Evolutionary conservation across 78 protist species (phyloP).

Genomic region (Chrysochromulina parva): DNA sequence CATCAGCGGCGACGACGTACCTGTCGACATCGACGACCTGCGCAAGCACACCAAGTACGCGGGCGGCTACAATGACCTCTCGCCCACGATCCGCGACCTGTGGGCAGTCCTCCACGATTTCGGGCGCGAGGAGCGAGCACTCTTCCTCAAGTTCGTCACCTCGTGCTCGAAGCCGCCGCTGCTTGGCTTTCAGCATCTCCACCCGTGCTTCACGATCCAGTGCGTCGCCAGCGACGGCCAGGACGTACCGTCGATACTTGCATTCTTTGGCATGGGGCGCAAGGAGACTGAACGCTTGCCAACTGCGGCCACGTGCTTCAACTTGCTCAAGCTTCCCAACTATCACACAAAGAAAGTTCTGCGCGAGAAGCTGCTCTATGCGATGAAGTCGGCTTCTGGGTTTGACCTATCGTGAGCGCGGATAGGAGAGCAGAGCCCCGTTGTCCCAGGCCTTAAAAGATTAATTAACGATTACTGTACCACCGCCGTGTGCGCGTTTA

Average conservation of each 20-base stretch:
- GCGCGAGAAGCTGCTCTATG: constrained; percentile 42
- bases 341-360: not conserved
- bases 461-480: too few relatives aligned
- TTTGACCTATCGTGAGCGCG: not conserved
- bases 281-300: constrained; percentile 16
- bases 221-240: constrained; percentile 7
- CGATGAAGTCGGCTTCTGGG: not conserved
- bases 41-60: constrained; percentile 19
- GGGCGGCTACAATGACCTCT: not conserved
- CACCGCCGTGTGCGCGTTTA: too few relatives aligned
- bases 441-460: too few relatives aligned
- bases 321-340: constrained; percentile 47
- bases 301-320: constrained; percentile 48
- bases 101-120: constrained; percentile 27
- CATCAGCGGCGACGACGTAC: constrained; percentile 5
- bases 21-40: constrained; percentile 41
- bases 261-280: not conserved
- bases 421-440: too few relatives aligned
- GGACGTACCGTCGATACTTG: not conserved
- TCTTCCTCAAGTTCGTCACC: constrained; percentile 36
- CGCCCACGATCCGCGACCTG: constrained; percentile 27
- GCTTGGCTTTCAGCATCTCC: constrained; percentile 15
- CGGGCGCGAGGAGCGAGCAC: not conserved
- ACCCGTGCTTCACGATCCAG: constrained; percentile 21
- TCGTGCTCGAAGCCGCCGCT: constrained; percentile 32